A percentile compares a stretch with the other conserved stretches of the same genome.
phyloP scores from a whole-genome alignment of 148 eudicot species.

The Limonium bicolor region DNA sequence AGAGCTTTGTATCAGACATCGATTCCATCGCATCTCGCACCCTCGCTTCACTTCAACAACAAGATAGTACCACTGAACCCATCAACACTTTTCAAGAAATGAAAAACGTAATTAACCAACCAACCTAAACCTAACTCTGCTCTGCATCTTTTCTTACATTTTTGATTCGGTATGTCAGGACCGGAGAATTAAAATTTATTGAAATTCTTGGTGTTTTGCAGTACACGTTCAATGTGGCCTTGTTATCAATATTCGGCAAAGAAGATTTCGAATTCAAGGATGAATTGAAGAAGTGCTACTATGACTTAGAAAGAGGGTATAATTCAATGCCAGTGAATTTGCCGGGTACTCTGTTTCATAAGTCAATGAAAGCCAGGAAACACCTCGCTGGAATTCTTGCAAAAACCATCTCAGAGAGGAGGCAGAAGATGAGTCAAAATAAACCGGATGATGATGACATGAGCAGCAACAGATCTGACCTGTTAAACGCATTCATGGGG shows the following conservation, averaged over 20 bases:
- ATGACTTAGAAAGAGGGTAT: slow-evolving; percentile 77
- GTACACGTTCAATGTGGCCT: slow-evolving; percentile 88
- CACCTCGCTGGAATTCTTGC: slow-evolving; percentile 65
- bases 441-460: too few species aligned
- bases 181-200: not conserved
- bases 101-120: slow-evolving; percentile 47
- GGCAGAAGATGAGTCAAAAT: slow-evolving; percentile 24
- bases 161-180: not conserved
- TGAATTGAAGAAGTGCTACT: slow-evolving; percentile 70
- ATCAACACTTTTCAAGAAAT: slow-evolving; percentile 79
- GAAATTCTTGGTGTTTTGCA: slow-evolving; percentile 14
- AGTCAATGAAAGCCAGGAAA: slow-evolving; percentile 82
- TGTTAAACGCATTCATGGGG: slow-evolving; percentile 66
- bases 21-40: slow-evolving; percentile 43
- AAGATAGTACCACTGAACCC: slow-evolving; percentile 22
- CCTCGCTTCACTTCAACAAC: slow-evolving; percentile 29
- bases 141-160: not conserved
- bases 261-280: slow-evolving; percentile 71
- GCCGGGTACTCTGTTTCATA: slow-evolving; percentile 82
- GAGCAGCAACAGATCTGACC: slow-evolving; percentile 24
- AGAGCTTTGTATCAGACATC: slow-evolving; percentile 34
- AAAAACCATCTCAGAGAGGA: slow-evolving; percentile 40
- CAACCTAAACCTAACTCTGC: not conserved
- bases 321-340: slow-evolving; percentile 91
- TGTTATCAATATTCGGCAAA: slow-evolving; percentile 74